Conservation (phyloP, 2,329 filamentous ascomycete genomes). For the Beauveria pseudobassiana region DNA sequence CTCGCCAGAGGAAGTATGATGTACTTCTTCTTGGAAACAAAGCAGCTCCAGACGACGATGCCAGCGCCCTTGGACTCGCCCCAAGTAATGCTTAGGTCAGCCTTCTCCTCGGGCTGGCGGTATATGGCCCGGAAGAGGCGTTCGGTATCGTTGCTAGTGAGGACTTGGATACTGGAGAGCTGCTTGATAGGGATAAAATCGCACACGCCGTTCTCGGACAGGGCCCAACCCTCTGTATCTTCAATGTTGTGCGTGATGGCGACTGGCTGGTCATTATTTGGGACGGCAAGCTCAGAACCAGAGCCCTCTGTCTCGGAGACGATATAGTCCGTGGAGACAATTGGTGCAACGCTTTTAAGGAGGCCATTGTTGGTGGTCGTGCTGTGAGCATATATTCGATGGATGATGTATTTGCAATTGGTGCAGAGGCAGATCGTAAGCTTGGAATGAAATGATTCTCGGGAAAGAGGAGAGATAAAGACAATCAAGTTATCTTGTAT, state of each 20-base stretch:
- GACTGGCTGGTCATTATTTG: background rate
- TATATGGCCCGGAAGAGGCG: conserved; percentile 3
- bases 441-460: too few species aligned
- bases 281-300: too few species aligned
- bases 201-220: background rate
- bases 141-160: background rate
- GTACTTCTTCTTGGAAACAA: background rate
- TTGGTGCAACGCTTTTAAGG: too few species aligned
- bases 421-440: too few species aligned
- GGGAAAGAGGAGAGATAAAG: too few species aligned
- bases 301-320: too few species aligned
- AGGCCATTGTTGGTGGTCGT: background rate
- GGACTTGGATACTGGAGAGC: background rate
- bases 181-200: background rate
- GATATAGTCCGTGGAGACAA: too few species aligned
- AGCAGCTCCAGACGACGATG: conserved; percentile 12
- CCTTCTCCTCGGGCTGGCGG: conserved; percentile 5
- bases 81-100: conserved; percentile 14
- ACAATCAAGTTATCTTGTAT: too few species aligned
- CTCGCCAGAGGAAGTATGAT: background rate
- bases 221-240: background rate
- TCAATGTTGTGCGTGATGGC: background rate
- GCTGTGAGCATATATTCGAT: background rate
- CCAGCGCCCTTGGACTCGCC: conserved; percentile 4
- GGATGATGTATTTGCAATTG: too few species aligned